phyloP scores from a whole-genome alignment of 2,329 filamentous ascomycete species.

The Calonectria leucothoes region DNA sequence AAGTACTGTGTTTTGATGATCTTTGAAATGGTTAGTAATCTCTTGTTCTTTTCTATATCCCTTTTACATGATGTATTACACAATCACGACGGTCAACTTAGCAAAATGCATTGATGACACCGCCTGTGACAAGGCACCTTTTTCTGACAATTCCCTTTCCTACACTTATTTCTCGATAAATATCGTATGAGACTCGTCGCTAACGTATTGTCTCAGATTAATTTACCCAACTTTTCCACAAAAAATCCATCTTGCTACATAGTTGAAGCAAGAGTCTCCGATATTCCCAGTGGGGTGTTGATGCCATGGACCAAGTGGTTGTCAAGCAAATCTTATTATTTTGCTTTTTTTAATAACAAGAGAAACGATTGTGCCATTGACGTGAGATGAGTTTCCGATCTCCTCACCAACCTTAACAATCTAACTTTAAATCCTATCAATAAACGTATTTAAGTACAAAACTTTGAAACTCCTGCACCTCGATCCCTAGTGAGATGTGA shows the following conservation, averaged over 20 bases:
- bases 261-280: not conserved
- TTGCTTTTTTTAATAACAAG: too few relatives aligned
- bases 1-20: not conserved
- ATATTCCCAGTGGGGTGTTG: not conserved
- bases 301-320: not conserved
- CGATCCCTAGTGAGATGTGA: not conserved
- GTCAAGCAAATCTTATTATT: not conserved
- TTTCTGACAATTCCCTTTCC: conserved; percentile 37
- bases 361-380: not conserved
- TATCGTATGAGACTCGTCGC: conserved; percentile 7
- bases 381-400: not conserved
- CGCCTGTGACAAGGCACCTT: conserved; percentile 59
- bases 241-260: not conserved
- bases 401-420: not conserved
- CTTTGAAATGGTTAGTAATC: conserved; percentile 41
- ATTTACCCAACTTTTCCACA: not conserved
- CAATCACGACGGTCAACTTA: conserved; percentile 63
- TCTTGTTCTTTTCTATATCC: not conserved
- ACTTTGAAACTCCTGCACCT: not conserved
- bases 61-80: conserved; percentile 52
- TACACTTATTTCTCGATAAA: conserved; percentile 21
- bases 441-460: not conserved
- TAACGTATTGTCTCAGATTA: conserved; percentile 15
- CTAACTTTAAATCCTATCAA: not conserved
- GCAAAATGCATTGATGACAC: conserved; percentile 60